Evolutionary conservation across 2,329 filamentous ascomycete species (phyloP), one percentile per base, ranked within the genome.

Genomic region (Myriangium duriaei): DNA sequence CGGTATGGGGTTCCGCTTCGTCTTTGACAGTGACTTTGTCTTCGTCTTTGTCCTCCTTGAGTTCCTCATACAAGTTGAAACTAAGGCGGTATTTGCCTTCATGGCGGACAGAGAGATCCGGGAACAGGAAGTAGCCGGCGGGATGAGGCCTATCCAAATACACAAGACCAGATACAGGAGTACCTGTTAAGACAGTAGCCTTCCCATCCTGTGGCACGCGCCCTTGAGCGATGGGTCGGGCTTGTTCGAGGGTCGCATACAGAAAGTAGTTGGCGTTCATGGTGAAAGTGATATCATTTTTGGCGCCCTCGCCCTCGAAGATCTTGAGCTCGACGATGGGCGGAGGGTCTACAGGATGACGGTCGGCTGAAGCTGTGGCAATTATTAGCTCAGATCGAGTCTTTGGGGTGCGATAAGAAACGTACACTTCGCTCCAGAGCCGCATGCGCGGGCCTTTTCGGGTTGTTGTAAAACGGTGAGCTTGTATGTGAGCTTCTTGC

Each of bases 181-280:
- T 88, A 47, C 91, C 91, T 0, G 88, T 96, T 49, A 98, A 66
- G 15, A 96, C 87, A 30, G 80, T 78, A 41, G 76, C 79, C 34
- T 76, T 74, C 9, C 80, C 73, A 13, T 52, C 48, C 18, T 69
- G 71, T 10, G 76, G 74, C 32, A 83, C 75, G 47, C 86, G 81
- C 35, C 81, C 82, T 42, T 85, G 80, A 12, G 85, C 85, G 42
- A 95, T 81, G 18, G 77, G 74, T 26, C 87, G 81, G 17, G 85
- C 81, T 50, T 84, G 78, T 55, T 95, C 86, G 42, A 98, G 70
- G 4, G 86, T 95, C 36, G 87, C 84, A 52, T 85, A 96, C 29
- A 96, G 77, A 63, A 98, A 96, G 72, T 96, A 96, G 62, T 93
- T 94, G 55, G 87, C 87, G 55, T 93, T 88, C 67, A 95, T 93